Base-by-base conservation (phyloP, 176 grass and related monocot genomes). In the Leersia perrieri region DNA sequence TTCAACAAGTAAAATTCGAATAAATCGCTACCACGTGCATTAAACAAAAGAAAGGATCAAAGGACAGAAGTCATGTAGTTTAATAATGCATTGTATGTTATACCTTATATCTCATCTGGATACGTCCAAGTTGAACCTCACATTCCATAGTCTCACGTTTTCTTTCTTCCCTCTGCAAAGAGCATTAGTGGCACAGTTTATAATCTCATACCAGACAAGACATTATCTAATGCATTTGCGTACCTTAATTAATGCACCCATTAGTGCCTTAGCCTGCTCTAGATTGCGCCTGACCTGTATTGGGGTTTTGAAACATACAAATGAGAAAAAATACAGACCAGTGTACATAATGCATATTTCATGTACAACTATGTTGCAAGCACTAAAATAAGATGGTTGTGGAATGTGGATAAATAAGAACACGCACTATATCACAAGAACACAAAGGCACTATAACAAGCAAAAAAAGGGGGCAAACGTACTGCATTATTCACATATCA, bases 41-140 rank as follows among this genome's bases (percentile, higher is more conserved):
- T 58, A 58, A 58, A 58, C 7, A 8, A 23, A 23, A 58, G 7
- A 58, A 58, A 58, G 53, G 53, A 25, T 23, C 2, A 58, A 58
- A 58, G 53, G n/a, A 58, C 53, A 58, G 22, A 53, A 53, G 22
- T 25, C 53, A 58, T 58, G n/a, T 58, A 58, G 53, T 58, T 23
- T 57, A 57, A 57, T 64, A 29, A 67, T 47, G 35, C 53, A 81
- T 32, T 32, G 28, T 27, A 35, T 60, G n/a, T 58, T 33, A 13
- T 75, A 90, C 91, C 88, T 90, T 94, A 66, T 94, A 94, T 87
- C 84, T 94, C 85, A 94, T 83, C 57, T 83, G 85, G 27, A 84
- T 78, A 30, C 88, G 66, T 66, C 84, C 88, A 75, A 94, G 77
- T 23, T 80, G 82, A 74, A 94, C 78, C 55, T 90, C 88, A 63